A percentile compares a stretch with the other conserved stretches of the same genome.
Evolutionary conservation across 2,329 filamentous ascomycete genomes (phyloP).

Genomic region (Calcarisporium arbuscula): DNA sequence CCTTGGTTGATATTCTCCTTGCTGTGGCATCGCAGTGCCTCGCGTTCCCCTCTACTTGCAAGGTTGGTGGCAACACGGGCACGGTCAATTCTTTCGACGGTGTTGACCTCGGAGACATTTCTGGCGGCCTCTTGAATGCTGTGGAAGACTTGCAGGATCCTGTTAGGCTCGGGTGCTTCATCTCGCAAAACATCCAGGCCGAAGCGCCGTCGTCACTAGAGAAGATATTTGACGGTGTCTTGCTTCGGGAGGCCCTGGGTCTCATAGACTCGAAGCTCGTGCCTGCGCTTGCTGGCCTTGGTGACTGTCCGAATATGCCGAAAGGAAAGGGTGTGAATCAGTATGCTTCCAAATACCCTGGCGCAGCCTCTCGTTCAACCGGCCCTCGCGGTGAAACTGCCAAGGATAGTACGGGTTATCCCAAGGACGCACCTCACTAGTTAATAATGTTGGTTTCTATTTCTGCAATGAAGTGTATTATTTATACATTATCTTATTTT

Average conservation of each 20-base stretch:
- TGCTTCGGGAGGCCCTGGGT: conserved; percentile 2
- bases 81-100: too few species aligned
- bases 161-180: conserved; percentile 1
- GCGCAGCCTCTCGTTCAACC: background rate
- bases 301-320: conserved; percentile 5
- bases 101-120: too few species aligned
- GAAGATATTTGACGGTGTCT: conserved; percentile 4
- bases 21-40: too few species aligned
- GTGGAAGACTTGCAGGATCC: conserved; percentile 2
- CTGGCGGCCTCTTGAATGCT: too few species aligned
- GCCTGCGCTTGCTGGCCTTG: conserved; percentile 2
- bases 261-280: conserved; percentile 2
- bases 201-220: conserved; percentile 8
- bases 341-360: conserved; percentile 5
- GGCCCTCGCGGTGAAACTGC: conserved; percentile 4
- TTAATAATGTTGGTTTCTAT: too few species aligned
- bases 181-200: conserved; percentile 7
- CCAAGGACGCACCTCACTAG: conserved; percentile 3
- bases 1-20: too few species aligned
- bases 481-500: too few species aligned
- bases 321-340: conserved; percentile 6
- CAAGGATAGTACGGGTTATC: conserved; percentile 6
- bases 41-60: too few species aligned
- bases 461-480: too few species aligned
- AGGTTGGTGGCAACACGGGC: too few species aligned